Conservation (phyloP, 805 yeast genomes). For the Maudiozyma bulderi region DNA sequence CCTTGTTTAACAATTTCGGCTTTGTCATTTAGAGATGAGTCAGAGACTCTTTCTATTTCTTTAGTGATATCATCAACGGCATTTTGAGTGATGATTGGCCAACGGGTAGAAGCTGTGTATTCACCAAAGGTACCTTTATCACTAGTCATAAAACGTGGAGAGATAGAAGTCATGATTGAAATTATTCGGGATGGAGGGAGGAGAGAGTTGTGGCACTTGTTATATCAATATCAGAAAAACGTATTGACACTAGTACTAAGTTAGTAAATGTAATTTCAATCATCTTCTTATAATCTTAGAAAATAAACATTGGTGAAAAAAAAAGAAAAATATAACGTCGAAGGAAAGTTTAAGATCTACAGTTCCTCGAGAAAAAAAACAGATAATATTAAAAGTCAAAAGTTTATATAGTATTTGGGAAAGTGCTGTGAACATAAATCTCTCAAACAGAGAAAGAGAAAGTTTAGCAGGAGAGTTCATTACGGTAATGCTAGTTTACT, state of each 20-base stretch:
- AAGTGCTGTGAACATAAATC: too few relatives aligned
- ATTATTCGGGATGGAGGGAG: background rate
- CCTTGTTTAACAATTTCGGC: constrained; percentile 36
- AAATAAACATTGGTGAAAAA: background rate
- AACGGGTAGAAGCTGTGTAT: constrained; percentile 66
- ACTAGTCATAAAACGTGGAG: constrained; percentile 45
- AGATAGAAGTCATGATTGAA: background rate
- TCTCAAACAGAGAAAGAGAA: too few relatives aligned
- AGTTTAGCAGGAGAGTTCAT: too few relatives aligned
- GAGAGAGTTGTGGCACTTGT: background rate
- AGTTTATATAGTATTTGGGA: too few relatives aligned
- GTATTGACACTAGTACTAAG: too few relatives aligned
- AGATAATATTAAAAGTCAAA: too few relatives aligned
- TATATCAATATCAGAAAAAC: too few relatives aligned
- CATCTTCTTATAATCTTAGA: too few relatives aligned
- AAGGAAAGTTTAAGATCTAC: too few relatives aligned
- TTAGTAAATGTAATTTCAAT: too few relatives aligned
- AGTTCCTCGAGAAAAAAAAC: background rate
- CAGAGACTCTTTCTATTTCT: constrained; percentile 17
- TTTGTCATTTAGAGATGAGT: constrained; percentile 14
- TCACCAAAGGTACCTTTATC: constrained; percentile 76
- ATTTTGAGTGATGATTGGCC: constrained; percentile 75
- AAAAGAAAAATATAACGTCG: background rate
- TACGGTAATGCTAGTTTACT: too few relatives aligned
- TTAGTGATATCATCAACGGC: constrained; percentile 51